Percentiles rank a stretch among this genome's conserved stretches.
Evolutionary conservation across 371 early-diverging fungal genomes (phyloP).

Genomic region (Mucor lusitanicus): DNA sequence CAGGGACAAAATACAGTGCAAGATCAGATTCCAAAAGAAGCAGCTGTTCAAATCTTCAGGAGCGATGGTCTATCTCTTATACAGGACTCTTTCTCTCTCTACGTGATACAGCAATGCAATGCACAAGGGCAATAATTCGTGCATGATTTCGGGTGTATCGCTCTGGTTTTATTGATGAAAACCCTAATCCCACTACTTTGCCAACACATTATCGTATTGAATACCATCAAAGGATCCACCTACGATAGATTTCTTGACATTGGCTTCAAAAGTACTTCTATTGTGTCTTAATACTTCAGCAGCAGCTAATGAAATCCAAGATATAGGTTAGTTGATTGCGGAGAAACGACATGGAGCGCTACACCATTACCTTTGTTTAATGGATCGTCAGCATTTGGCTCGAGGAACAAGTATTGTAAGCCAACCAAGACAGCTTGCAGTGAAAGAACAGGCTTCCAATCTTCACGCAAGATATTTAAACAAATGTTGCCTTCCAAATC

Average conservation of each 20-base stretch:
- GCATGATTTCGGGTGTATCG: background rate
- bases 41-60: background rate
- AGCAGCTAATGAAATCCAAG: conserved; percentile 53
- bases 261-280: conserved; percentile 63
- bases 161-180: background rate
- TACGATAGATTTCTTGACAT: conserved; percentile 70
- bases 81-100: background rate
- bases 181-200: background rate
- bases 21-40: background rate
- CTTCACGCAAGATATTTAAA: conserved; percentile 98
- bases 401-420: conserved; percentile 93
- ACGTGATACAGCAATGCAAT: background rate
- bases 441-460: conserved; percentile 99
- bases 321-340: background rate
- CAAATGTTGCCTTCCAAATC: conserved; percentile 98
- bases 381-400: conserved; percentile 99
- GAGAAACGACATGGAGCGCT: background rate
- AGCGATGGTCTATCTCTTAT: background rate
- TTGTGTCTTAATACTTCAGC: conserved; percentile 76
- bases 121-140: background rate
- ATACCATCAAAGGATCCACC: conserved; percentile 72
- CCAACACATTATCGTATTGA: conserved; percentile 64
- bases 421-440: conserved; percentile 96
- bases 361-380: conserved; percentile 83
- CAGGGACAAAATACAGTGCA: background rate